These are phyloP conservation scores for Coelastrella sp. DNA, from an alignment of 139 green algal genomes.

Conservation along the genomic window DNA sequence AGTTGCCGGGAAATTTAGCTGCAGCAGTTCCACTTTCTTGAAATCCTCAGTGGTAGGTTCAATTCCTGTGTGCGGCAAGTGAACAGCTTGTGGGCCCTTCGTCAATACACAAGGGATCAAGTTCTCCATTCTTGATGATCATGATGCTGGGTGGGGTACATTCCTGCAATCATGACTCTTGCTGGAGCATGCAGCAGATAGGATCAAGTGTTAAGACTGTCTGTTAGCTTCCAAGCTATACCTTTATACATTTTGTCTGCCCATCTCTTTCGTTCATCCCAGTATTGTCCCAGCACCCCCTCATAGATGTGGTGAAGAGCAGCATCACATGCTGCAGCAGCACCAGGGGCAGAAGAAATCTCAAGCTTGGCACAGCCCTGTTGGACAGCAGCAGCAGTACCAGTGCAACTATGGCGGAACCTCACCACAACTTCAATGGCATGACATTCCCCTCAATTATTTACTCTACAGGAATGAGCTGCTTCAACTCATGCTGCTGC, in stretches of 20 bases:
- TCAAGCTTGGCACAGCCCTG: slow-evolving; percentile 36
- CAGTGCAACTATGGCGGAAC: too few species aligned
- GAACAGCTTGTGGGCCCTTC: too few species aligned
- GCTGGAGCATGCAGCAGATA: too few species aligned
- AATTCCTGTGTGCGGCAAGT: neutral
- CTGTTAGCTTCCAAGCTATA: neutral
- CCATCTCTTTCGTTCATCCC: slow-evolving; percentile 21
- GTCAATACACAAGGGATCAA: neutral
- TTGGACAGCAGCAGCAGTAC: neutral
- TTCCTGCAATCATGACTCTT: too few species aligned
- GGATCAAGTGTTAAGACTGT: too few species aligned
- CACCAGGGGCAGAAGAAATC: slow-evolving; percentile 1
- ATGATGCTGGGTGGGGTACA: too few species aligned
- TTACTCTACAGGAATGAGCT: too few species aligned
- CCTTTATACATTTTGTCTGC: slow-evolving; percentile 37
- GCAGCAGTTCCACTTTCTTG: neutral
- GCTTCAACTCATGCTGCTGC: too few species aligned
- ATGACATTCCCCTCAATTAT: too few species aligned
- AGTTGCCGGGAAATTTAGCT: slow-evolving; percentile 10
- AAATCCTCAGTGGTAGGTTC: neutral
- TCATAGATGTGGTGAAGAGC: slow-evolving; percentile 33
- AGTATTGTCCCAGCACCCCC: neutral
- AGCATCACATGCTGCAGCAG: slow-evolving; percentile 29
- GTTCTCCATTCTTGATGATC: too few species aligned
- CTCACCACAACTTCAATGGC: too few species aligned